These are phyloP conservation scores for Dendrobium catenatum DNA, from an alignment of 106 monocot genomes.

Conservation along the genomic window DNA sequence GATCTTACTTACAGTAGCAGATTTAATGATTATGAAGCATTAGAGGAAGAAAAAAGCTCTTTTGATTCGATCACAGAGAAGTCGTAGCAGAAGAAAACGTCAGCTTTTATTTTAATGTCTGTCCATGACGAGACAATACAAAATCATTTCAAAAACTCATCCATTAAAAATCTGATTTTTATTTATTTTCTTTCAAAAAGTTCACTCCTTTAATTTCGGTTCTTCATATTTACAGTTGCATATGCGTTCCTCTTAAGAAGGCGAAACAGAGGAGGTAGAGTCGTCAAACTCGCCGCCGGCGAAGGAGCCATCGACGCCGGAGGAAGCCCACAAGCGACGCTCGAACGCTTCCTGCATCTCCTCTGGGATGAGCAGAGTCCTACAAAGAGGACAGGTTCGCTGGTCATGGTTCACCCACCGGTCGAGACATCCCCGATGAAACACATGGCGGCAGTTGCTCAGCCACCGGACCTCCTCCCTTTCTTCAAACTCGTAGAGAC, in stretches of 20 bases:
- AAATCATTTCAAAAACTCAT: too few relatives aligned
- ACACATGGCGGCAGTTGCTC: slow-evolving; percentile 54
- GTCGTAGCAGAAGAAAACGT: too few relatives aligned
- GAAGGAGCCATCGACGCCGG: not conserved
- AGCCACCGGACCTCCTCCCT: slow-evolving; percentile 46
- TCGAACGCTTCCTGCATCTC: slow-evolving; percentile 5
- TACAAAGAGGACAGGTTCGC: slow-evolving; percentile 68
- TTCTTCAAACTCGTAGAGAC: slow-evolving; percentile 46
- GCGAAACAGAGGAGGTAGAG: not conserved
- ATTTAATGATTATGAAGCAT: too few relatives aligned
- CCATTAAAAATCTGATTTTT: too few relatives aligned
- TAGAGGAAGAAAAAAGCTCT: too few relatives aligned
- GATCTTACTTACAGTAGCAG: too few relatives aligned
- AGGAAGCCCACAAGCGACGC: not conserved
- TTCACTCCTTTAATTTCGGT: too few relatives aligned
- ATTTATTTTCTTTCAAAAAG: too few relatives aligned
- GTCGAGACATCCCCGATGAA: slow-evolving; percentile 63
- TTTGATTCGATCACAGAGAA: too few relatives aligned
- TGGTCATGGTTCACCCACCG: slow-evolving; percentile 52
- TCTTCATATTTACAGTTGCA: too few relatives aligned
- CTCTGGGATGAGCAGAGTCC: slow-evolving; percentile 31
- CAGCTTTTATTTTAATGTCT: too few relatives aligned
- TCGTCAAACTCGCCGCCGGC: not conserved
- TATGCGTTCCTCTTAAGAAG: not conserved
- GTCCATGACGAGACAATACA: too few relatives aligned